These are phyloP conservation scores for Pilaira anomala DNA, from an alignment of 192 early-diverging fungal genomes.

Conservation along the genomic window DNA sequence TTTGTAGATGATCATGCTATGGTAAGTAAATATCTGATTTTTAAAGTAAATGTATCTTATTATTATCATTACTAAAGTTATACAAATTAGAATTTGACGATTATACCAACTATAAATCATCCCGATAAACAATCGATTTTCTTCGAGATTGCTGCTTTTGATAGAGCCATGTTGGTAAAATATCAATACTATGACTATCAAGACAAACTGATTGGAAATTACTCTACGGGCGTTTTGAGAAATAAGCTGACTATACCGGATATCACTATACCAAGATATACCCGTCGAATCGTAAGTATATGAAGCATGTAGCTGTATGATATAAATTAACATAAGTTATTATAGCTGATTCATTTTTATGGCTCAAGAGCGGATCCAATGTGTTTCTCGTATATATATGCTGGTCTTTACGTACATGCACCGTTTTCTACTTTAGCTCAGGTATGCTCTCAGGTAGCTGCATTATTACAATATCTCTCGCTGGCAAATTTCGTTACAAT, in stretches of 20 bases:
- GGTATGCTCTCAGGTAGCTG: slow-evolving; percentile 19
- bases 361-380: slow-evolving; percentile 29
- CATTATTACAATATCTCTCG: slow-evolving; percentile 26
- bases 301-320: no score
- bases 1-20: slow-evolving; percentile 33
- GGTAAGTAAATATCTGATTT: slow-evolving; percentile 6
- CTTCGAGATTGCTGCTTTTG: slow-evolving; percentile 15
- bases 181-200: slow-evolving; percentile 28
- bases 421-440: slow-evolving; percentile 14
- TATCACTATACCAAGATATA: slow-evolving; percentile 22
- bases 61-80: background rate
- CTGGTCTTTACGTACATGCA: slow-evolving; percentile 32
- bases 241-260: slow-evolving; percentile 26
- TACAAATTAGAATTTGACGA: slow-evolving; percentile 27
- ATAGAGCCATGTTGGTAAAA: slow-evolving; percentile 25
- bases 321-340: no score
- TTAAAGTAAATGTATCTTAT: background rate
- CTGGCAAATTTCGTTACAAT: slow-evolving; percentile 28
- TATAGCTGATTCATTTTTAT: slow-evolving; percentile 28
- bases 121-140: slow-evolving; percentile 30
- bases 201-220: slow-evolving; percentile 15
- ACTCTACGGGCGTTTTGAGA: slow-evolving; percentile 24
- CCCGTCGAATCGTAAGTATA: slow-evolving; percentile 26
- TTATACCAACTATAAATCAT: slow-evolving; percentile 21
- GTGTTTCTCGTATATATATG: slow-evolving; percentile 33